Evolutionary conservation across 495 filamentous ascomycete species (phyloP).

Genomic region (Xylaria nigripes): DNA sequence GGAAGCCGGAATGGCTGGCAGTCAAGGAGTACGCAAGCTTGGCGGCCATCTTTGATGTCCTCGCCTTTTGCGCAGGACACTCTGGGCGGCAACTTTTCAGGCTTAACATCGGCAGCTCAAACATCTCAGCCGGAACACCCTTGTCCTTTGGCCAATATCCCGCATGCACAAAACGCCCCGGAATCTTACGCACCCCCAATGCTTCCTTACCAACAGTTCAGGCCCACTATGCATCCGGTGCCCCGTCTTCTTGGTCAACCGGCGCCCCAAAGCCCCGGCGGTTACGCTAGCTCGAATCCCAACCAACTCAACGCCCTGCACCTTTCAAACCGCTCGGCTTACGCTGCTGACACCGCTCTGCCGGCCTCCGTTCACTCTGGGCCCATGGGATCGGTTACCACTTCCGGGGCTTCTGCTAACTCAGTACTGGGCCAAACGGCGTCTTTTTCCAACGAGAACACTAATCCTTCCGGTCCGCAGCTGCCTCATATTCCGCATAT

Average conservation of each 20-base stretch:
- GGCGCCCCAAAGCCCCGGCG: not conserved
- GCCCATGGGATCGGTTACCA: not conserved
- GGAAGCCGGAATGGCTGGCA: constrained; percentile 12
- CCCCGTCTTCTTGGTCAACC: constrained; percentile 2
- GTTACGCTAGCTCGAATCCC: not conserved
- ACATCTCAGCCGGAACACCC: not conserved
- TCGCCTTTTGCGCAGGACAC: constrained; percentile 2
- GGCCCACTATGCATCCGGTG: constrained; percentile 6
- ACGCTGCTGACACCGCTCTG: not conserved
- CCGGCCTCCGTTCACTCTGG: not conserved
- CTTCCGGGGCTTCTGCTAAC: not conserved
- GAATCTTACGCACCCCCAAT: not conserved
- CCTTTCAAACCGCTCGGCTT: not conserved
- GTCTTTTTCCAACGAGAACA: constrained; percentile 4
- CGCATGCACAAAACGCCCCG: not conserved
- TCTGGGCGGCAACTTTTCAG: not conserved
- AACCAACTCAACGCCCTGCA: not conserved
- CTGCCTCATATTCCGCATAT: constrained; percentile 5
- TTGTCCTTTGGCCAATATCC: not conserved
- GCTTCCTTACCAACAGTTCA: not conserved
- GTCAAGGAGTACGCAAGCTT: constrained; percentile 5
- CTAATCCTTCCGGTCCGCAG: not conserved
- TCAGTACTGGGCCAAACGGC: not conserved
- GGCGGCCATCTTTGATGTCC: constrained; percentile 6
- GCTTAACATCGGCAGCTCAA: not conserved